A percentile compares a stretch with the other conserved stretches of the same genome.
phyloP scores from a whole-genome alignment of 139 green algal species.

The Chlamydomonas incerta region DNA sequence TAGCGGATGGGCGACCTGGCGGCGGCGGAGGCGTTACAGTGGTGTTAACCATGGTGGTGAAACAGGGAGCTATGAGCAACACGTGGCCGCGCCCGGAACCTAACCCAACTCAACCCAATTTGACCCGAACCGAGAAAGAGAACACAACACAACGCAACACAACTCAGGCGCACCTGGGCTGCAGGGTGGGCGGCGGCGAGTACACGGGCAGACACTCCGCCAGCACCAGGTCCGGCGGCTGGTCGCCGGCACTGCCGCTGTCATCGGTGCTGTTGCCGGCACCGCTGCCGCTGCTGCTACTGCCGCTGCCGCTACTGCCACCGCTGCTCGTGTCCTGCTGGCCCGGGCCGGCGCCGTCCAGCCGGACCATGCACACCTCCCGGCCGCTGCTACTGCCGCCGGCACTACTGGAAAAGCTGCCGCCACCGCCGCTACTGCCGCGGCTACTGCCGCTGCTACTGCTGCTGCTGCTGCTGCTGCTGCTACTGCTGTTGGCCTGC shows the following conservation, averaged over 20 bases:
- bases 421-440: not conserved
- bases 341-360: not conserved
- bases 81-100: no score
- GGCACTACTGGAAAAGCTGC: not conserved
- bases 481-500: not conserved
- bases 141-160: not conserved
- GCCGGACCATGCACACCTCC: not conserved
- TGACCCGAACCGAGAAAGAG: no score
- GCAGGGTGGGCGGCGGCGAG: slow-evolving; percentile 15
- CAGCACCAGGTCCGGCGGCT: not conserved
- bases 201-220: slow-evolving; percentile 11
- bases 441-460: not conserved
- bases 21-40: not conserved
- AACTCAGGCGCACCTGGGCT: slow-evolving; percentile 35
- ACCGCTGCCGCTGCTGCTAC: no score
- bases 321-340: no score
- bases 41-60: no score
- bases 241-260: no score
- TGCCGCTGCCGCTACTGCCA: no score
- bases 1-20: slow-evolving; percentile 48
- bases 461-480: not conserved
- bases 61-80: no score
- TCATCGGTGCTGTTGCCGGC: no score
- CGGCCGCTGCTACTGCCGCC: not conserved
- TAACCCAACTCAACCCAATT: no score